Percentiles rank a stretch among this genome's conserved stretches.
Conservation (phyloP, 1,139 yeast genomes). For the Debaryomyces fabryi region DNA sequence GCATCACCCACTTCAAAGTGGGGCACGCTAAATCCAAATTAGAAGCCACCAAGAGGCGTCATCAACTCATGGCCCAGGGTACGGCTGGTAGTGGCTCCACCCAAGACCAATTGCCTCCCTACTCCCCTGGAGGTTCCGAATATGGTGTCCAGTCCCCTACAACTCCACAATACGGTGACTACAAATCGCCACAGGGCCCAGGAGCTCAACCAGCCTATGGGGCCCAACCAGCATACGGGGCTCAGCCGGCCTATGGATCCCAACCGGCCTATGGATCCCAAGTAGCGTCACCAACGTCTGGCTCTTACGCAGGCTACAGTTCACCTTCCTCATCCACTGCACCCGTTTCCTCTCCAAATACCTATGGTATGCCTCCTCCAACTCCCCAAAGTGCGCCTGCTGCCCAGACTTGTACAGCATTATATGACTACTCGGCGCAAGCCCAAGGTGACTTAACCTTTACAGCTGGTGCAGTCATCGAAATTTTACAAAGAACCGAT, state of each 20-base stretch:
- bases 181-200: conserved; percentile 22
- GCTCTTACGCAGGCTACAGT: conserved; percentile 17
- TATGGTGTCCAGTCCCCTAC: conserved; percentile 17
- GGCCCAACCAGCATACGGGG: conserved; percentile 6
- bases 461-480: conserved; percentile 85
- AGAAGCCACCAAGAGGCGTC: conserved; percentile 79
- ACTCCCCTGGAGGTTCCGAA: conserved; percentile 27
- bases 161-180: conserved; percentile 23
- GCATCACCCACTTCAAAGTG: conserved; percentile 84
- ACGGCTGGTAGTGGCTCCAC: conserved; percentile 31
- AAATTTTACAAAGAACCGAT: conserved; percentile 75
- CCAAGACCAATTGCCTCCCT: conserved; percentile 31
- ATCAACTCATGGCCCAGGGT: conserved; percentile 47
- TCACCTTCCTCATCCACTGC: conserved; percentile 21
- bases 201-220: conserved; percentile 24
- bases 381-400: conserved; percentile 42
- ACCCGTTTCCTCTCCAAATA: conserved; percentile 36
- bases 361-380: conserved; percentile 21
- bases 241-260: conserved; percentile 20
- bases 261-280: conserved; percentile 12
- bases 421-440: conserved; percentile 79
- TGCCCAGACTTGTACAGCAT: conserved; percentile 67
- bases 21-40: conserved; percentile 86
- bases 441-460: conserved; percentile 89
- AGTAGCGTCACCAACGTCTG: conserved; percentile 15